Base-by-base conservation (phyloP, 2,329 filamentous ascomycete genomes). In the Byssochlamys sp. region DNA sequence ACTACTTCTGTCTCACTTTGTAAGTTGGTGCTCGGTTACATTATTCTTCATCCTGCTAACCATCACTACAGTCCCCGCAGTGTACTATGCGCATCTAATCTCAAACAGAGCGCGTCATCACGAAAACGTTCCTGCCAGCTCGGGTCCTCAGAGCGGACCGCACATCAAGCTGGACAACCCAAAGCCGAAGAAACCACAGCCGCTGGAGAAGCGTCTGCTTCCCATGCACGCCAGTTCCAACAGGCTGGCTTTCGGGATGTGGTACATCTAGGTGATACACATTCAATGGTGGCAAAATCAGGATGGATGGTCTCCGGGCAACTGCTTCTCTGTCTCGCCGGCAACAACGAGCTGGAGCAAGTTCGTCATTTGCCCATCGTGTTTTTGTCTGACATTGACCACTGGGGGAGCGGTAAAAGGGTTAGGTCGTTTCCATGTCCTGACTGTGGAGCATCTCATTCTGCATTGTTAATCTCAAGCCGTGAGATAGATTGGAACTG, bases 41-140 rank as follows among this genome's bases (percentile, higher is more conserved):
- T 6, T 50, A n/a, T 26, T 39, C 9, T 29, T 35, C 11, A 28
- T 55, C 25, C 48, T 52, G 35, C 55, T 60, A 54, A 61, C 50
- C 51, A 57, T 52, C 53, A 49, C 54, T 60, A 31, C 62, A 71
- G 74, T 82, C 63, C 94, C 94, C 0, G 91, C 94, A 0, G 87
- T 97, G 0, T 99, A 99, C 80, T 99, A 99, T 65, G 91, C 95
- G 0, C 94, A 99, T 73, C 75, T 99, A 61, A 91, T 91, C 33
- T 87, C 90, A 7, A 84, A 85, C 58, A 89, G 94, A 54, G 90
- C 89, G 24, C 85, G 85, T 56, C 79, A 85, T 2, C 94, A 99
- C 62, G 86, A 92, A 66, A 77, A 81, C 60, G 67, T 76, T 9
- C 64, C 71, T 14, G 67, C 71, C 10, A 69, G 67, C 49, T 67